Evolutionary conservation across 148 eudicot species (phyloP).

Genomic region (Rhododendron griersonianum): DNA sequence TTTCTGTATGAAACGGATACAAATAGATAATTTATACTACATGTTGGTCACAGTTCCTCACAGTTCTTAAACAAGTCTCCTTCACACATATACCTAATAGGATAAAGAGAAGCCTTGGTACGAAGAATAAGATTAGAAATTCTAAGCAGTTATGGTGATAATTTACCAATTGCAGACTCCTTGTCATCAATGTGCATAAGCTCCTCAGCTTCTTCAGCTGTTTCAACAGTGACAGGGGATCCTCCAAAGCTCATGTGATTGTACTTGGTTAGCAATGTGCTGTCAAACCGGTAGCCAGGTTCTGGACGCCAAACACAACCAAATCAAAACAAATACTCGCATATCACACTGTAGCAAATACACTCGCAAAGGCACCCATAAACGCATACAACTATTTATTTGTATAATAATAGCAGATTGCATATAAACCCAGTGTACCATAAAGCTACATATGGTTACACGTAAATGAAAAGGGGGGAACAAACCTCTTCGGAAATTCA

Average conservation of each 20-base stretch:
- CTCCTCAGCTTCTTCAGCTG: slow-evolving; percentile 66
- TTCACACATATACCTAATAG: not conserved
- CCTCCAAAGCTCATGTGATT: slow-evolving; percentile 86
- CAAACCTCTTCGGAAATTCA: slow-evolving; percentile 61
- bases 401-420: too few species aligned
- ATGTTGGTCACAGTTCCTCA: not conserved
- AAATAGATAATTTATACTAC: not conserved
- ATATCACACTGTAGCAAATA: not conserved
- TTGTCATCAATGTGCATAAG: slow-evolving; percentile 43
- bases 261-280: slow-evolving; percentile 45
- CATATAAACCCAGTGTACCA: not conserved
- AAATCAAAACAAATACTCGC: not conserved
- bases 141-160: not conserved
- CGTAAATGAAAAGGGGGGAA: not conserved
- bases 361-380: not conserved
- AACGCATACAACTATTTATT: not conserved
- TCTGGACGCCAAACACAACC: slow-evolving; percentile 28
- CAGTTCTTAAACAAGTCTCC: not conserved
- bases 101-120: not conserved
- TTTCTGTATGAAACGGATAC: not conserved
- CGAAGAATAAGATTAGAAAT: not conserved
- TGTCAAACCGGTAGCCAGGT: slow-evolving; percentile 59
- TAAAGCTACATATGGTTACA: not conserved
- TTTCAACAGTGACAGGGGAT: slow-evolving; percentile 51
- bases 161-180: slow-evolving; percentile 60